Evolutionary conservation across 768 basidiomycete species (phyloP).

Genomic region (Trametes villosa): DNA sequence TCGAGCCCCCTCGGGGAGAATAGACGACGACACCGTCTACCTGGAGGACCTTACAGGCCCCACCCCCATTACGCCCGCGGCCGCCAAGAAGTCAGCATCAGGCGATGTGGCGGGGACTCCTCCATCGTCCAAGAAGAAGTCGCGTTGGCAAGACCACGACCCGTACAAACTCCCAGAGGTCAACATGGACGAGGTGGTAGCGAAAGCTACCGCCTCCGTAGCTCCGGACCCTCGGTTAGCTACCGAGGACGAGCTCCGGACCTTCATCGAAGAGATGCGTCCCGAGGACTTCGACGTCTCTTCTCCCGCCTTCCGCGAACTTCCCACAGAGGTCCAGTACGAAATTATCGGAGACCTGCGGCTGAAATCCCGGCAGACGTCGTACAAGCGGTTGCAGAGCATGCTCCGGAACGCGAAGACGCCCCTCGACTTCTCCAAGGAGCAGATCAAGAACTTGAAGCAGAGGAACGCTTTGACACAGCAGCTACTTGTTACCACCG

Average conservation of each 20-base stretch:
- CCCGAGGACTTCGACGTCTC: conserved; percentile 94
- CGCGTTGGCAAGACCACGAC: conserved; percentile 77
- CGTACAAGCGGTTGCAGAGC: conserved; percentile 85
- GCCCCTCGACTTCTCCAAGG: conserved; percentile 93
- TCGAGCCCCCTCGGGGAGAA: conserved; percentile 50
- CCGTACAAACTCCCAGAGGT: conserved; percentile 92
- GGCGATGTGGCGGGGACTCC: conserved; percentile 39
- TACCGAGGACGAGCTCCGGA: conserved; percentile 91
- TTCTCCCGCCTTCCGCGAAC: conserved; percentile 86
- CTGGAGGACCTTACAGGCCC: conserved; percentile 80
- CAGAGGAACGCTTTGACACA: conserved; percentile 93
- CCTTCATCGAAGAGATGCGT: conserved; percentile 95
- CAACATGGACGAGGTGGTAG: conserved; percentile 64
- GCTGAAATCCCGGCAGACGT: conserved; percentile 92
- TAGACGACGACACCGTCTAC: conserved; percentile 80
- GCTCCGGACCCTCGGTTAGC: conserved; percentile 91
- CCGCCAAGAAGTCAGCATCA: conserved; percentile 6
- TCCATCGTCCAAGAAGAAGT: conserved; percentile 59
- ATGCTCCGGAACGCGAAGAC: conserved; percentile 84
- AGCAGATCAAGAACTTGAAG: conserved; percentile 89
- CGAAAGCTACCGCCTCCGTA: conserved; percentile 59
- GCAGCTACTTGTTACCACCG: conserved; percentile 88
- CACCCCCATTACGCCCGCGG: conserved; percentile 55
- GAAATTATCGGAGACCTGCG: conserved; percentile 97
- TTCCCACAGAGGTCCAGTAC: conserved; percentile 96